Percentiles rank a stretch among this genome's conserved stretches.
phyloP scores from a whole-genome alignment of 306 rosid species.

The Fragaria iinumae region DNA sequence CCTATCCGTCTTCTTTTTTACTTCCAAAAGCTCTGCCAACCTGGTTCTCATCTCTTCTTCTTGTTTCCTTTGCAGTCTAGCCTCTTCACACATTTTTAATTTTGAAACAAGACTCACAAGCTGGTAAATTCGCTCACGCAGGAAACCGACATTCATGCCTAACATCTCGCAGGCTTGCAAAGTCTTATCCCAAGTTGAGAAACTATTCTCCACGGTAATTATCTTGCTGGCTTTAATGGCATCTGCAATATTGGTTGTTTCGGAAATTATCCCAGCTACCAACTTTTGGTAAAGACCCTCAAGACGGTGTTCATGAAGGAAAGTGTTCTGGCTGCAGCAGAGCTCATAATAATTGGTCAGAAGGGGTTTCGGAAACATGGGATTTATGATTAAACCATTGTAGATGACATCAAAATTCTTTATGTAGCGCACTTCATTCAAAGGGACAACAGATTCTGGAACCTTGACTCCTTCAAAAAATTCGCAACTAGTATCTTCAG shows the following conservation, averaged over 20 bases:
- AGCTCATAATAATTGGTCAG: slow-evolving; percentile 30
- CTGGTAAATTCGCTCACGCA: slow-evolving; percentile 25
- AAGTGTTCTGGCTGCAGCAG: slow-evolving; percentile 38
- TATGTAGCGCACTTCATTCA: no score
- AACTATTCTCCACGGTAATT: slow-evolving; percentile 14
- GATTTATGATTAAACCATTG: no score
- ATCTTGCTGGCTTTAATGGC: slow-evolving; percentile 47
- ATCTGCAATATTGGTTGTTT: slow-evolving; percentile 42
- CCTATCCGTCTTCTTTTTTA: background rate
- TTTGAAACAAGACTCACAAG: slow-evolving; percentile 22
- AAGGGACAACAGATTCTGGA: no score
- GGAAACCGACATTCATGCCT: slow-evolving; percentile 47
- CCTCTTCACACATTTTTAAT: background rate
- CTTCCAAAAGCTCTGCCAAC: background rate
- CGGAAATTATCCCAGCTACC: slow-evolving; percentile 39
- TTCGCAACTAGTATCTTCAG: no score
- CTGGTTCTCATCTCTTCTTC: slow-evolving; percentile 9
- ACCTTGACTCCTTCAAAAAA: no score
- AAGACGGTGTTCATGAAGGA: slow-evolving; percentile 43
- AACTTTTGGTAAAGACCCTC: slow-evolving; percentile 36
- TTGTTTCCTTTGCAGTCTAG: background rate
- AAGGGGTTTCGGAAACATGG: no score
- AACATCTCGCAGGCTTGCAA: slow-evolving; percentile 32
- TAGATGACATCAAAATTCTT: no score
- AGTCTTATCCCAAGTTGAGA: slow-evolving; percentile 34